phyloP scores from a whole-genome alignment of 768 basidiomycete species.

The Candolleomyces eurysporus region DNA sequence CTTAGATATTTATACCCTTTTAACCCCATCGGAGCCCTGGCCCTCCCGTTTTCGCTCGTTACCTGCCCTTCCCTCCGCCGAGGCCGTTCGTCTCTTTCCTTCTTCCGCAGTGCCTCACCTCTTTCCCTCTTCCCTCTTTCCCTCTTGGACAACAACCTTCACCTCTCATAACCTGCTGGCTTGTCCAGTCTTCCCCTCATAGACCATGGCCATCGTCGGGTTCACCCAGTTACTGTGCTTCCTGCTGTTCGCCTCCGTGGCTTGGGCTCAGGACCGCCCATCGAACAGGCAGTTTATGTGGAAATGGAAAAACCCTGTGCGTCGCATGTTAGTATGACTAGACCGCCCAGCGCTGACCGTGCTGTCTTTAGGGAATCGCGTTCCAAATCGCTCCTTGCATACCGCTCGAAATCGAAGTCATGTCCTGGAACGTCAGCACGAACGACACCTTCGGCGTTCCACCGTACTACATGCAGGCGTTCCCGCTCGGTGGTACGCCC shows the following conservation, averaged over 20 bases:
- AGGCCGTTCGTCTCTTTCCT: not conserved
- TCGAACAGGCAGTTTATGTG: conserved; percentile 26
- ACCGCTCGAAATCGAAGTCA: conserved; percentile 23
- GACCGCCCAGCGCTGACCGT: not conserved
- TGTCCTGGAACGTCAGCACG: conserved; percentile 16
- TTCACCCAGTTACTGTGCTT: not conserved
- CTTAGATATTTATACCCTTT: conserved; percentile 1
- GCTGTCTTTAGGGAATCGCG: not conserved
- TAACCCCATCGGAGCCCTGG: conserved; percentile 6
- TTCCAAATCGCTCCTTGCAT: conserved; percentile 25
- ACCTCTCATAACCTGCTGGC: not conserved
- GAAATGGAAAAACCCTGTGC: conserved; percentile 28
- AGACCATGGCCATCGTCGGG: not conserved
- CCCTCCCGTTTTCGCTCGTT: not conserved
- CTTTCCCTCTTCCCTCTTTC: not conserved
- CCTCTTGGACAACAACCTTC: not conserved
- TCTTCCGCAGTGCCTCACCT: not conserved
- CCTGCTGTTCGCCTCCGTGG: conserved; percentile 1
- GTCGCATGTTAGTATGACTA: conserved; percentile 12
- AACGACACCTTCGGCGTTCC: conserved; percentile 21
- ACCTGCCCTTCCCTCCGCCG: not conserved
- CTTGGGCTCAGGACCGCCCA: conserved; percentile 13
- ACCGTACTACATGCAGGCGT: conserved; percentile 43
- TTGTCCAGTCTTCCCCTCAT: not conserved
- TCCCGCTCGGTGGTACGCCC: conserved; percentile 33